These are phyloP conservation scores for Capsicum pubescens DNA, from an alignment of 257 asterid species.

Conservation along the genomic window DNA sequence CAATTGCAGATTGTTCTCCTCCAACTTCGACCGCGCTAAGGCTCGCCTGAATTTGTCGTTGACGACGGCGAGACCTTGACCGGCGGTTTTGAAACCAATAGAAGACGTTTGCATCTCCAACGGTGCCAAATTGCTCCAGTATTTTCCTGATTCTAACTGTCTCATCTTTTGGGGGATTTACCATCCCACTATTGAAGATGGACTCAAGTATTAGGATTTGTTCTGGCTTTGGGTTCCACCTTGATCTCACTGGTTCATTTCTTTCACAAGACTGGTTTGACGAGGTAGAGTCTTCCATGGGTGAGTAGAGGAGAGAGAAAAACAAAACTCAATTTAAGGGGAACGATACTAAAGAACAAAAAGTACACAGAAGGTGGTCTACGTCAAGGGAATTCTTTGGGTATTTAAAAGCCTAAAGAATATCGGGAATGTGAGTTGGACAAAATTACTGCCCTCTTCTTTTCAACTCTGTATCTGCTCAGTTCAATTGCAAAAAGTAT, in stretches of 20 bases:
- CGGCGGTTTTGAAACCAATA: slow-evolving; percentile 32
- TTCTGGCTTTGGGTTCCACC: slow-evolving; percentile 31
- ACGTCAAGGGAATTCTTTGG: not conserved
- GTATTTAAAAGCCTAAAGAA: not conserved
- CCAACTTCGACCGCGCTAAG: not conserved
- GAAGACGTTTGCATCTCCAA: slow-evolving; percentile 27
- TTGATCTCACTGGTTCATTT: not conserved
- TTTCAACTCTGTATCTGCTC: not conserved
- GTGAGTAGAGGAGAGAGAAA: not conserved
- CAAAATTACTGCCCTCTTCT: not conserved
- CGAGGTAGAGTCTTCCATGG: slow-evolving; percentile 12
- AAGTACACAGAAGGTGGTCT: not conserved
- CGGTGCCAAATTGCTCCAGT: slow-evolving; percentile 12
- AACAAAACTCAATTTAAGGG: not conserved
- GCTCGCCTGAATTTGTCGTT: slow-evolving; percentile 18
- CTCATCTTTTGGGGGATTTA: slow-evolving; percentile 29
- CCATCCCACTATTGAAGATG: slow-evolving; percentile 25
- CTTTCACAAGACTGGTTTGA: slow-evolving; percentile 25
- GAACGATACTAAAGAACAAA: not conserved
- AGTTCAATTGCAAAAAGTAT: not conserved
- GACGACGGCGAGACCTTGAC: slow-evolving; percentile 22
- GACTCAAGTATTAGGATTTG: slow-evolving; percentile 29
- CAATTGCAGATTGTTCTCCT: too few species aligned
- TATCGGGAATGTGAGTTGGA: not conserved
- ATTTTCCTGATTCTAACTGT: not conserved